These are phyloP conservation scores for Pythium periplocum DNA, from an alignment of 352 stramenopile species.

Conservation along the genomic window DNA sequence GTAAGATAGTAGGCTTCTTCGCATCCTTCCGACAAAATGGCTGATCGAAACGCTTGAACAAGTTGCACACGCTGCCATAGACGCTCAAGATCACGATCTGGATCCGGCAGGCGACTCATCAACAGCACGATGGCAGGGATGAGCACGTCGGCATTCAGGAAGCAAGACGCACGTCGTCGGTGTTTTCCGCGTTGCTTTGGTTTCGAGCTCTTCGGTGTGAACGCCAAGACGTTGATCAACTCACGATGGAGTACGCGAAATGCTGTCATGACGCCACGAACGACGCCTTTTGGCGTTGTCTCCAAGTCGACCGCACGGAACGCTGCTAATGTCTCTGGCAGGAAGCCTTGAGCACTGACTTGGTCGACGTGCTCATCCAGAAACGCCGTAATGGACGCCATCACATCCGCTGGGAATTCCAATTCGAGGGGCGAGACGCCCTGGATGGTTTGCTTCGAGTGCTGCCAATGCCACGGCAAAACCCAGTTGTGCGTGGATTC, in stretches of 20 bases:
- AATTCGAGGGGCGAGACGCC: conserved; percentile 10
- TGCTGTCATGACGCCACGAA: conserved; percentile 20
- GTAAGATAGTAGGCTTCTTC: conserved; percentile 34
- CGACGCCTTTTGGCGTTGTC: conserved; percentile 18
- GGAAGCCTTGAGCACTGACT: conserved; percentile 8
- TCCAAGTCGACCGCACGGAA: conserved; percentile 20
- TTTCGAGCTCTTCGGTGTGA: background rate
- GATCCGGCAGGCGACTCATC: conserved; percentile 16
- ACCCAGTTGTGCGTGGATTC: background rate
- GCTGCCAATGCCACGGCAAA: conserved; percentile 23
- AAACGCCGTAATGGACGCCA: conserved; percentile 3
- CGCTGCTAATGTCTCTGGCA: conserved; percentile 16
- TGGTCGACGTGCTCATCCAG: background rate
- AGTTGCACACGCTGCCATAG: conserved; percentile 20
- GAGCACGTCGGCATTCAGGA: conserved; percentile 27
- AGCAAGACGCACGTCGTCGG: conserved; percentile 6
- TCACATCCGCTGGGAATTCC: conserved; percentile 16
- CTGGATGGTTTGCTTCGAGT: conserved; percentile 21
- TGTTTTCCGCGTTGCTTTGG: background rate
- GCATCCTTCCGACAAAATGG: conserved; percentile 15
- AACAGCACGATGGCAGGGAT: conserved; percentile 29
- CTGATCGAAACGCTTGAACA: conserved; percentile 18
- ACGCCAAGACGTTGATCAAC: conserved; percentile 10
- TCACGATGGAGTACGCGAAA: conserved; percentile 22
- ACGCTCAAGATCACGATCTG: conserved; percentile 9